phyloP scores from a whole-genome alignment of 768 basidiomycete species.

The Cantharellus cinnabarinus region DNA sequence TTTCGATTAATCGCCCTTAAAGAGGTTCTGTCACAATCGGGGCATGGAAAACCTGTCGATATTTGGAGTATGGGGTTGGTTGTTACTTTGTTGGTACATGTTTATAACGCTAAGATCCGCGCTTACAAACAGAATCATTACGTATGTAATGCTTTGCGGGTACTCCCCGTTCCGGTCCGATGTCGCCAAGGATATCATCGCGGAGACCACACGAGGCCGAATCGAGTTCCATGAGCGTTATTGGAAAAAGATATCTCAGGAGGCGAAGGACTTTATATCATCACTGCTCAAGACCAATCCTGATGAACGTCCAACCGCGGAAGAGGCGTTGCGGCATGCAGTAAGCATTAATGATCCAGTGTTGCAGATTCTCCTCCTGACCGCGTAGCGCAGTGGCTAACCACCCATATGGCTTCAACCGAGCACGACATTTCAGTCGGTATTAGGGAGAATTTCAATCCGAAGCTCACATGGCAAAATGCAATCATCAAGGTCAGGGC shows the following conservation, averaged over 20 bases:
- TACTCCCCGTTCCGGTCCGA: conserved; percentile 88
- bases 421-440: conserved; percentile 58
- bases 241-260: conserved; percentile 73
- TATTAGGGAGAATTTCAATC: conserved; percentile 66
- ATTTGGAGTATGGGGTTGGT: conserved; percentile 80
- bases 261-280: conserved; percentile 73
- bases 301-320: conserved; percentile 45
- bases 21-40: conserved; percentile 59
- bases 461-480: conserved; percentile 48
- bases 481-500: conserved; percentile 39
- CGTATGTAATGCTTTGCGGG: conserved; percentile 86
- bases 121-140: conserved; percentile 45
- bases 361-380: neutral
- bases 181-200: conserved; percentile 48
- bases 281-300: conserved; percentile 54
- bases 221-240: conserved; percentile 86
- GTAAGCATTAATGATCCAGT: conserved; percentile 22
- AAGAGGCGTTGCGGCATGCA: conserved; percentile 43
- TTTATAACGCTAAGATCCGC: neutral
- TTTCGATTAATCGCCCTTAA: neutral
- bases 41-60: conserved; percentile 85
- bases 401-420: conserved; percentile 36
- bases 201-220: conserved; percentile 68
- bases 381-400: conserved; percentile 39
- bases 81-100: neutral